Conservation (phyloP, 2,329 filamentous ascomycete genomes). For the Arthrobotrys megalospora region DNA sequence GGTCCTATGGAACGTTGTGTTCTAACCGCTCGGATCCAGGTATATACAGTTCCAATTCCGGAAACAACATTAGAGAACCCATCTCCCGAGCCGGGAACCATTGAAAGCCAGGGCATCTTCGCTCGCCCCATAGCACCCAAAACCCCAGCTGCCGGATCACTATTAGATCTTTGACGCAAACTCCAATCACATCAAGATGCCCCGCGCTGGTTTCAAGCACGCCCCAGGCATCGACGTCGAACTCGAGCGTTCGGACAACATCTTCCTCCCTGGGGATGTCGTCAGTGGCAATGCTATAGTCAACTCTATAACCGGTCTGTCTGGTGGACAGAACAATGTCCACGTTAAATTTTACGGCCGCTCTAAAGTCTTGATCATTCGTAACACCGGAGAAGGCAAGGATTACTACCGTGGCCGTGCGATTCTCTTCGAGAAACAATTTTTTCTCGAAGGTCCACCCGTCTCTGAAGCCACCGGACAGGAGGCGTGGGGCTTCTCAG, state of each 20-base stretch:
- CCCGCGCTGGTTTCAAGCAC: slow-evolving; percentile 39
- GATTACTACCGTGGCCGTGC: slow-evolving; percentile 54
- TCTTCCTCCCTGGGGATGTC: slow-evolving; percentile 47
- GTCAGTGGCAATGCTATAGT: slow-evolving; percentile 28
- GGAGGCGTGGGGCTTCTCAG: slow-evolving; percentile 17
- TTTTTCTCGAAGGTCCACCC: slow-evolving; percentile 40
- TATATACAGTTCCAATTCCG: not conserved
- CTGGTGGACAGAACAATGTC: slow-evolving; percentile 13
- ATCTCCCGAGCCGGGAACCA: too few relatives aligned
- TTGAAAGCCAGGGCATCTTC: too few relatives aligned
- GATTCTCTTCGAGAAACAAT: slow-evolving; percentile 30
- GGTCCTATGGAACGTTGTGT: too few relatives aligned
- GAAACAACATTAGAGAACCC: not conserved
- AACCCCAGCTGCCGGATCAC: too few relatives aligned
- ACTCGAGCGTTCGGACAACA: slow-evolving; percentile 21
- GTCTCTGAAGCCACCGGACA: slow-evolving; percentile 3
- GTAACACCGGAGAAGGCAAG: slow-evolving; percentile 40
- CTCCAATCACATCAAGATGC: slow-evolving; percentile 22
- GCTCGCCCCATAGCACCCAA: too few relatives aligned
- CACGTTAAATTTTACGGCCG: slow-evolving; percentile 46
- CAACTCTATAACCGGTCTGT: not conserved
- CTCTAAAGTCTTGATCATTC: slow-evolving; percentile 49
- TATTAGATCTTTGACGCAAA: too few relatives aligned
- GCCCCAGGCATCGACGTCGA: slow-evolving; percentile 37
- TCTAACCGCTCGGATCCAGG: not conserved